Evolutionary conservation across 306 rosid genomes (phyloP), one percentile per base, ranked within the genome.

Genomic region (Sesbania bispinosa): DNA sequence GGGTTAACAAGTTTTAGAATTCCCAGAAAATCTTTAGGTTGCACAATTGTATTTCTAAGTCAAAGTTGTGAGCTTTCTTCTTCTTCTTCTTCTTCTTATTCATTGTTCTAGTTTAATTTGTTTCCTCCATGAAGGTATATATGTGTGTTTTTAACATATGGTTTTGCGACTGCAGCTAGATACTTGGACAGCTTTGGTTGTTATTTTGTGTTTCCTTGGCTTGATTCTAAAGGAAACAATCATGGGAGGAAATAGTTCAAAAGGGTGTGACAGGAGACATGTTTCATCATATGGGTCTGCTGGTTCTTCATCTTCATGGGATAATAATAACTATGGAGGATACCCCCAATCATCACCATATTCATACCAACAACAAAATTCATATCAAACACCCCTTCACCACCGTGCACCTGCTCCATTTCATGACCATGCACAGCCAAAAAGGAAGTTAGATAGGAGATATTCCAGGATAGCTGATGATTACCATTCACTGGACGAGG

Each of bases 401-500:
- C 77, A 33, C 15, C 68, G 74, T n/a, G 62, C 78, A 43, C 38
- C 87, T 0, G 51, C 85, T 47, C 48, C 85, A 1, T 67, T 76
- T 21, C 78, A 48, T 5, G 82, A 62, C 32, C 55, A 79, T 43
- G 63, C 84, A 4, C 81, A 18, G 53, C 83, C 84, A 4, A 79
- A 16, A 38, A 85, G 88, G 73, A 88, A 52, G 42, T 47, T 83
- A 75, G 86, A 89, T 48, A 84, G 90, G 67, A 88, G 33, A 77
- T 90, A 82, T 81, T 88, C 96, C 1, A 85, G 81, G 75, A 93
- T 93, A 7, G 86, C 92, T 35, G 97, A 90, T 77, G 79, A 90
- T 80, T 93, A 88, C 79, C 82, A 67, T 47, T 90, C 98, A 41
- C 73, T 93, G 21, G 92, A 88, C 5, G 96, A 93, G 98, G 98